Conservation (phyloP, 2,329 filamentous ascomycete species). For the Neopestalotiopsis rosae region DNA sequence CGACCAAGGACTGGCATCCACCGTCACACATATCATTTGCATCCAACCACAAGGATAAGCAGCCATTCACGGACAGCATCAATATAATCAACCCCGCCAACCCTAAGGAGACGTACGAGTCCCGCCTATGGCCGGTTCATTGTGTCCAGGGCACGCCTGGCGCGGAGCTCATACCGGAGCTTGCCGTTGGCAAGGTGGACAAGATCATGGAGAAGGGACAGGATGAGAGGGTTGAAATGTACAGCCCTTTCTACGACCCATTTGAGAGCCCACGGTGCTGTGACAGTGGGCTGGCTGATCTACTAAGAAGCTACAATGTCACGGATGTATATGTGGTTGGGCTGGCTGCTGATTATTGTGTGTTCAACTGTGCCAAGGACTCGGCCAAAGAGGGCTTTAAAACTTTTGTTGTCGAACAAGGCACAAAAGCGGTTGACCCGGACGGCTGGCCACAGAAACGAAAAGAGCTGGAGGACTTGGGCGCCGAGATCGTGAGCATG, state of each 20-base stretch:
- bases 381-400: conserved; percentile 76
- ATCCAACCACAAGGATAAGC: conserved; percentile 71
- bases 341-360: conserved; percentile 88
- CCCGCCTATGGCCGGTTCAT: conserved; percentile 87
- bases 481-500: conserved; percentile 67
- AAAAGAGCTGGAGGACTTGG: conserved; percentile 58
- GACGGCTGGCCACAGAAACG: conserved; percentile 60
- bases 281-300: conserved; percentile 66
- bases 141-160: conserved; percentile 80
- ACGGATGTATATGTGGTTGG: conserved; percentile 88
- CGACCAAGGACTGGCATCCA: conserved; percentile 94
- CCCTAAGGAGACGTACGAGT: conserved; percentile 65
- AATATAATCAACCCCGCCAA: conserved; percentile 72
- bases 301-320: conserved; percentile 62
- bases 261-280: conserved; percentile 66
- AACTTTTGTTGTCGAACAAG: conserved; percentile 80
- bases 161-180: conserved; percentile 74
- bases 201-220: conserved; percentile 78
- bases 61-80: conserved; percentile 69
- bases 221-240: conserved; percentile 83
- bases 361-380: conserved; percentile 81
- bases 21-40: conserved; percentile 86
- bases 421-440: conserved; percentile 73
- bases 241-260: conserved; percentile 86
- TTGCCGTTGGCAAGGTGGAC: conserved; percentile 67